Evolutionary conservation across 306 rosid genomes (phyloP).

Genomic region (Inga oerstediana): DNA sequence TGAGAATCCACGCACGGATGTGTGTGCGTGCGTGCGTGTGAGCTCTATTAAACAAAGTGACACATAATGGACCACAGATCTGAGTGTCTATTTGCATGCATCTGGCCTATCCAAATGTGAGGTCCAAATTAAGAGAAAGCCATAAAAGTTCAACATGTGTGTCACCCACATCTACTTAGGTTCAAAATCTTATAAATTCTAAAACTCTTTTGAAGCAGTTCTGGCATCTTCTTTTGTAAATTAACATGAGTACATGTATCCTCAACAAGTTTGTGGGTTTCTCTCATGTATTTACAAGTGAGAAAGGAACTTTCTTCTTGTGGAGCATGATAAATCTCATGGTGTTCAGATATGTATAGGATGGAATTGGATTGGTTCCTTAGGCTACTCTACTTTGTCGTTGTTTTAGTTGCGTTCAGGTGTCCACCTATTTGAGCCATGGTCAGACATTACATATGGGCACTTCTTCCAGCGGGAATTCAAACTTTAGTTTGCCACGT

Average conservation of each 20-base stretch:
- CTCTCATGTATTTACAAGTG: not conserved
- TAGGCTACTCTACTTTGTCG: not conserved
- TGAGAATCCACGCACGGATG: slow-evolving; percentile 13
- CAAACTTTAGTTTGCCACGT: not conserved
- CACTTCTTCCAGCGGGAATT: not conserved
- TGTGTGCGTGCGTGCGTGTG: not conserved
- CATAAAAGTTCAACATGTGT: slow-evolving; percentile 23
- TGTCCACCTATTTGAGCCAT: not conserved
- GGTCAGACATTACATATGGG: not conserved
- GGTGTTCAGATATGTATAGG: not conserved
- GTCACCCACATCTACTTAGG: not conserved
- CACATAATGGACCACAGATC: not conserved
- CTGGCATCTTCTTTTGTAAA: slow-evolving; percentile 23
- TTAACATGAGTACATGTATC: slow-evolving; percentile 8
- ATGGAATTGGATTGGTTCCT: not conserved
- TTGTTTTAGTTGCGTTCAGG: not conserved
- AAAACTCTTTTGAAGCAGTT: slow-evolving; percentile 8
- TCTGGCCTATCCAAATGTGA: slow-evolving; percentile 9
- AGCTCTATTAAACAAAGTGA: slow-evolving; percentile 14
- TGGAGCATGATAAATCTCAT: not conserved
- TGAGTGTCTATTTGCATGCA: not conserved
- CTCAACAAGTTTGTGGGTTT: slow-evolving; percentile 7
- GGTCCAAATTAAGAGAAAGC: slow-evolving; percentile 13
- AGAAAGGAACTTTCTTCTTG: not conserved
- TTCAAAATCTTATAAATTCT: slow-evolving; percentile 12